Conservation (phyloP, 805 yeast species). For the Pichia cabralensis region DNA sequence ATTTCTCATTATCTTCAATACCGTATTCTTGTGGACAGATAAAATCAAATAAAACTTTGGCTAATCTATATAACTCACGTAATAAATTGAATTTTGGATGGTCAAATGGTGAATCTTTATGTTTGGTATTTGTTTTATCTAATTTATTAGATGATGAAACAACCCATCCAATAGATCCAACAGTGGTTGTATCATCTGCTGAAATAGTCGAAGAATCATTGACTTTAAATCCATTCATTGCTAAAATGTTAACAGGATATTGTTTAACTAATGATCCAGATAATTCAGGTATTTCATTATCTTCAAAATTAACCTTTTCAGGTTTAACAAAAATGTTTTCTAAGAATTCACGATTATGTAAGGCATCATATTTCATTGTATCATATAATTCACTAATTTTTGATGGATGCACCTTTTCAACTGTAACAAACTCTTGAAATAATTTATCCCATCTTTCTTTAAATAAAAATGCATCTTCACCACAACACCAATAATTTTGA, state of each 20-base stretch:
- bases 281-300: constrained; percentile 31
- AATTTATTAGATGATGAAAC: constrained; percentile 28
- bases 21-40: constrained; percentile 99
- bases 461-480: constrained; percentile 84
- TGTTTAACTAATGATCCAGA: constrained; percentile 50
- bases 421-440: constrained; percentile 81
- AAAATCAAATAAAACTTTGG: constrained; percentile 91
- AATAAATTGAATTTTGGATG: constrained; percentile 69
- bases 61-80: constrained; percentile 79
- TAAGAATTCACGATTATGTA: constrained; percentile 85
- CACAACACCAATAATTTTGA: constrained; percentile 90
- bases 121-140: constrained; percentile 11
- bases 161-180: constrained; percentile 71
- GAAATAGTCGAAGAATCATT: constrained; percentile 29
- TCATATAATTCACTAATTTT: constrained; percentile 94
- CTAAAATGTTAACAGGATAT: constrained; percentile 65
- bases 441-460: constrained; percentile 96
- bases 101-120: constrained; percentile 48
- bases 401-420: constrained; percentile 95
- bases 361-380: constrained; percentile 96
- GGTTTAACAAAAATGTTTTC: constrained; percentile 71
- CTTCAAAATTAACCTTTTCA: constrained; percentile 24
- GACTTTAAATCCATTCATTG: constrained; percentile 66
- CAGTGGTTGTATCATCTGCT: constrained; percentile 23
- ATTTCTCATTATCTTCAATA: constrained; percentile 86